phyloP scores from a whole-genome alignment of 2,329 filamentous ascomycete genomes.

The Fusarium equiseti region DNA sequence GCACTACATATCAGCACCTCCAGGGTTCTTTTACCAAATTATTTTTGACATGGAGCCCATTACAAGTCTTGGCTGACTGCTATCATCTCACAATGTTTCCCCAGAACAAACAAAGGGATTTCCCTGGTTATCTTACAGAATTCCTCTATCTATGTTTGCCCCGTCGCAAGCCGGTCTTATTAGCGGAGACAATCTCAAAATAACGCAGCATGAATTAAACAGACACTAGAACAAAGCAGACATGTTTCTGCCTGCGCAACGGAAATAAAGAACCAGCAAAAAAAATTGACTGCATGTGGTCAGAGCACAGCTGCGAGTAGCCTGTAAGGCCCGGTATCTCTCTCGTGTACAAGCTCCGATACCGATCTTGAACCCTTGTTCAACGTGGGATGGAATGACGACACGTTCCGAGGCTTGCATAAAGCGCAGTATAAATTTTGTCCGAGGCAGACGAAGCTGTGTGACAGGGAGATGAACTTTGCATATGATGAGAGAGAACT shows the following conservation, averaged over 20 bases:
- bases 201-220: slow-evolving; percentile 44
- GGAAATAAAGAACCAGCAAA: background rate
- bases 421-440: background rate
- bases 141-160: slow-evolving; percentile 21
- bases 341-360: slow-evolving; percentile 31
- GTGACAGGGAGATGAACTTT: background rate
- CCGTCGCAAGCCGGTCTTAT: slow-evolving; percentile 41
- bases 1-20: slow-evolving; percentile 3
- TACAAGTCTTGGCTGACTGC: background rate
- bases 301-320: slow-evolving; percentile 18
- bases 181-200: slow-evolving; percentile 35
- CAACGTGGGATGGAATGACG: slow-evolving; percentile 42
- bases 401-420: slow-evolving; percentile 22
- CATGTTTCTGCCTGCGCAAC: background rate
- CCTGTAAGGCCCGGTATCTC: slow-evolving; percentile 26
- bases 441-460: slow-evolving; percentile 14
- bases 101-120: slow-evolving; percentile 6
- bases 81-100: background rate
- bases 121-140: slow-evolving; percentile 1
- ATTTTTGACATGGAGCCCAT: slow-evolving; percentile 22
- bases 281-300: slow-evolving; percentile 23
- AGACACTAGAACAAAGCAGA: slow-evolving; percentile 33
- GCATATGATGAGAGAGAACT: background rate
- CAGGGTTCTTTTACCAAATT: slow-evolving; percentile 31
- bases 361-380: slow-evolving; percentile 36